Base-by-base conservation (phyloP, 352 stramenopile species). In the Phytopythium oedochilum region DNA sequence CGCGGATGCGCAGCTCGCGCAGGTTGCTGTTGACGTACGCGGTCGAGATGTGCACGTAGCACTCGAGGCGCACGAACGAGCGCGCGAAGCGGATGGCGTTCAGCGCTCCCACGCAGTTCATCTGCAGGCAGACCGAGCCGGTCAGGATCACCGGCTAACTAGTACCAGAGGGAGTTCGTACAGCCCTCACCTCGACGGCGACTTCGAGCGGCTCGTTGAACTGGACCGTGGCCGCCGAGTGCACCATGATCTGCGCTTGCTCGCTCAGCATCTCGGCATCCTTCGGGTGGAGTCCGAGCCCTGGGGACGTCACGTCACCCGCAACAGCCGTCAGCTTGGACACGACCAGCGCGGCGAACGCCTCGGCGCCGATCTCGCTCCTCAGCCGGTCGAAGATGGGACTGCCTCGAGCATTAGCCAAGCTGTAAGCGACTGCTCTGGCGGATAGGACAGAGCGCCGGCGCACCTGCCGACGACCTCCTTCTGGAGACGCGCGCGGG, bases 131-230 rank as follows among this genome's bases (percentile, higher is more conserved):
- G 3, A 17, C 4, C 22, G 14, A n/a, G 15, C 20, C 17, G 15
- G 10, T 45, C 40, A 34, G n/a, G n/a, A n/a, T n/a, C n/a, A n/a
- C n/a, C n/a, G n/a, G n/a, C n/a, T n/a, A n/a, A n/a, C n/a, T n/a
- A n/a, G n/a, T n/a, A n/a, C n/a, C n/a, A n/a, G n/a, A n/a, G n/a
- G n/a, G n/a, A n/a, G n/a, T n/a, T n/a, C n/a, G n/a, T n/a, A n/a
- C n/a, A n/a, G n/a, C n/a, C n/a, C 17, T 2, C 62, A 68, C 60
- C 44, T 91, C 80, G 17, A 94, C 70, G 3, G 86, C 86, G 32
- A 90, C 74, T n/a, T 94, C 81, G 5, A 96, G 76, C 8, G 83
- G 83, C 43, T 96, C 86, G 60, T 91, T 80, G 70, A 96, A 96
- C 53, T 89, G 81, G 29, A 96, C 84, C 0, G 83, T 92, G 9